Conservation (phyloP, 768 basidiomycete genomes). For the Lactifluus subvellereus region DNA sequence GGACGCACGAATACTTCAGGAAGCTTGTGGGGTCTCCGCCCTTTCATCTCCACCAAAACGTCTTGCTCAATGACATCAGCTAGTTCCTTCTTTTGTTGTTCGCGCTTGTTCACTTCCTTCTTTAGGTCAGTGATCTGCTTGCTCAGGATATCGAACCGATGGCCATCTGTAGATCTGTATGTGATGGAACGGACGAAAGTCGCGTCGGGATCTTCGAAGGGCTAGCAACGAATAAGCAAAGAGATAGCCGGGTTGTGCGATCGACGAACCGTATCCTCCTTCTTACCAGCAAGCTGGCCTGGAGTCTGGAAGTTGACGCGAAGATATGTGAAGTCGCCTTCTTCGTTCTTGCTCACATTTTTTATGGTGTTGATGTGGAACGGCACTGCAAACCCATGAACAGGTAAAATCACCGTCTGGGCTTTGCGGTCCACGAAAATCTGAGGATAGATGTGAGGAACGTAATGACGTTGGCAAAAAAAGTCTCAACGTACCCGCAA, state of each 20-base stretch:
- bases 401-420: conserved; percentile 84
- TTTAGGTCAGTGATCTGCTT: conserved; percentile 94
- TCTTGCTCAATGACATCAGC: conserved; percentile 98
- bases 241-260: not conserved
- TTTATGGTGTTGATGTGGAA: conserved; percentile 99
- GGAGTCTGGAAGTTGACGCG: conserved; percentile 99
- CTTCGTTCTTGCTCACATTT: conserved; percentile 95
- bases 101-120: conserved; percentile 94
- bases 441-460: conserved; percentile 36
- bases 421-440: conserved; percentile 89
- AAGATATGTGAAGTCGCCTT: conserved; percentile 89
- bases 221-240: conserved; percentile 39
- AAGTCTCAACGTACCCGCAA: conserved; percentile 53
- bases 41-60: conserved; percentile 80
- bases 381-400: conserved; percentile 92
- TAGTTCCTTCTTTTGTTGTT: conserved; percentile 97
- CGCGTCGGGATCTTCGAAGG: conserved; percentile 93
- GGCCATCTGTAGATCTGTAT: conserved; percentile 84
- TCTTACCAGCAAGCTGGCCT: conserved; percentile 94
- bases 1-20: conserved; percentile 92
- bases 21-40: conserved; percentile 77
- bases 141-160: conserved; percentile 82
- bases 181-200: conserved; percentile 95
- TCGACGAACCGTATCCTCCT: conserved; percentile 81
- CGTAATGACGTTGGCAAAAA: not conserved